These are phyloP conservation scores for Cercospora sp. DNA, from an alignment of 2,329 filamentous ascomycete species.

Conservation along the genomic window DNA sequence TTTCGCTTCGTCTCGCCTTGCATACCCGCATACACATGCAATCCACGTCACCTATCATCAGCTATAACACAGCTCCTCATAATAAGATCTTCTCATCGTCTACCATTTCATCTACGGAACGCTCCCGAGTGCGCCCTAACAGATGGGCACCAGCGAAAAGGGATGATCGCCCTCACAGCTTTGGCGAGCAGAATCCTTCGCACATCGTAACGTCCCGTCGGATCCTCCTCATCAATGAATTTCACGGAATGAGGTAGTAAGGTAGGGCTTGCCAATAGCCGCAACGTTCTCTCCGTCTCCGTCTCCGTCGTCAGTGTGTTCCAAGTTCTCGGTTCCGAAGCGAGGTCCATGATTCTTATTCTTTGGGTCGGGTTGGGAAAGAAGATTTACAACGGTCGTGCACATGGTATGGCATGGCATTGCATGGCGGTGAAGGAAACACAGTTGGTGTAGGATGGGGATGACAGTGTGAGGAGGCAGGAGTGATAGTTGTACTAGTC, in stretches of 20 bases:
- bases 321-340: neutral
- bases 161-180: neutral
- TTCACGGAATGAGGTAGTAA: neutral
- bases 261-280: neutral
- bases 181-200: neutral
- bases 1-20: neutral
- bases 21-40: neutral
- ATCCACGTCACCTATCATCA: neutral
- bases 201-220: neutral
- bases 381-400: neutral
- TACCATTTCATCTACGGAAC: neutral
- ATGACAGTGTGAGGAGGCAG: neutral
- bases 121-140: neutral
- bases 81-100: neutral
- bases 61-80: neutral
- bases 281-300: neutral
- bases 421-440: neutral
- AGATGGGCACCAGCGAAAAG: neutral
- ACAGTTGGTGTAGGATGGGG: neutral
- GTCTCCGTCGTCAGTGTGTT: neutral
- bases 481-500: neutral
- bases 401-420: neutral
- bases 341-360: neutral
- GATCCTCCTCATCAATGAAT: neutral
- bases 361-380: neutral